These are phyloP conservation scores for Carallia pectinifolia DNA, from an alignment of 345 rosid genomes.

Conservation along the genomic window DNA sequence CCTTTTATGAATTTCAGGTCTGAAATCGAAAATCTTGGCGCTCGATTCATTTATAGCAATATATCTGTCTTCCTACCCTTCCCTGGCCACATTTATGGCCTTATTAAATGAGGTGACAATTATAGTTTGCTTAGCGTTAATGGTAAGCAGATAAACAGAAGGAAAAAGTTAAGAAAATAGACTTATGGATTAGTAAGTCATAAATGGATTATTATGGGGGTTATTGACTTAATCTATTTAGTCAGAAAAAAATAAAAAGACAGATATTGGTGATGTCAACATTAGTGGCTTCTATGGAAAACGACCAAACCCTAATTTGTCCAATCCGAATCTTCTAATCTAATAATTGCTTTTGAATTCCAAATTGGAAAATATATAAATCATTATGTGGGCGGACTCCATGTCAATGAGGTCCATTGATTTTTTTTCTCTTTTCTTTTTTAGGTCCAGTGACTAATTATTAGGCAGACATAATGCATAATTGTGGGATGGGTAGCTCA, in stretches of 20 bases:
- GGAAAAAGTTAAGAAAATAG: neutral
- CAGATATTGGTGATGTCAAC: slow-evolving; percentile 20
- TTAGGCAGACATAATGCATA: slow-evolving; percentile 27
- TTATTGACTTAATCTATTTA: slow-evolving; percentile 11
- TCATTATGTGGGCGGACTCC: slow-evolving; percentile 23
- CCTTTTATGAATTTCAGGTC: slow-evolving; percentile 5
- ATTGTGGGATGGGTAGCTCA: slow-evolving; percentile 11
- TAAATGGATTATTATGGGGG: slow-evolving; percentile 9
- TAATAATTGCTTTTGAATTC: slow-evolving; percentile 23
- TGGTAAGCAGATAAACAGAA: neutral
- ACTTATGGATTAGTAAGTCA: neutral
- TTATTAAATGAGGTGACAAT: slow-evolving; percentile 10
- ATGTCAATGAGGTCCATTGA: neutral
- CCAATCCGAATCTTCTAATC: slow-evolving; percentile 20
- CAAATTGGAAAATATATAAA: slow-evolving; percentile 10
- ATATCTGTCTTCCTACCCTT: slow-evolving; percentile 14
- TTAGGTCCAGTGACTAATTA: slow-evolving; percentile 39
- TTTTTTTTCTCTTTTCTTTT: slow-evolving; percentile 1
- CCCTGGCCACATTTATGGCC: slow-evolving; percentile 26
- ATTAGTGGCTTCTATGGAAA: slow-evolving; percentile 13
- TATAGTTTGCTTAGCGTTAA: slow-evolving; percentile 10
- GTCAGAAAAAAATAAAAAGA: neutral
- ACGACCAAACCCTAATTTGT: slow-evolving; percentile 10
- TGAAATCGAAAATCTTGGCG: slow-evolving; percentile 13
- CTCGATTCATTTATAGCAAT: slow-evolving; percentile 26